Evolutionary conservation across 2,329 filamentous ascomycete species (phyloP).

Genomic region (Aureobasidium namibiae): DNA sequence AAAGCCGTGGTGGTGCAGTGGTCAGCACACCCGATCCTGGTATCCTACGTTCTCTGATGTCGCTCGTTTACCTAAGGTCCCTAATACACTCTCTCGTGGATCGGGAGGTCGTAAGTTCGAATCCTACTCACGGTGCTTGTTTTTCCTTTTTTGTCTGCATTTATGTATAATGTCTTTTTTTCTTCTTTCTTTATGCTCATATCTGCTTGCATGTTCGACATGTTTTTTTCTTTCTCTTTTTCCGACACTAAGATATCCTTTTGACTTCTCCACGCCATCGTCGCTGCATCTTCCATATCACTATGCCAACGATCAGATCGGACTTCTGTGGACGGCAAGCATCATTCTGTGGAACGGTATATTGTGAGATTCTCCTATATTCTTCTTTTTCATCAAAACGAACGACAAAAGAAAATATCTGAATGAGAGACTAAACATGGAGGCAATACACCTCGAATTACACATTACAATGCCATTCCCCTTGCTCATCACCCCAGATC

Average conservation of each 20-base stretch:
- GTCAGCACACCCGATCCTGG: not conserved
- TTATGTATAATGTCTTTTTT: not conserved
- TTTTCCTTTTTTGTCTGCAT: not conserved
- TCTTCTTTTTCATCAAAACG: no score
- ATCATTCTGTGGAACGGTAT: no score
- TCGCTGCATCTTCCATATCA: no score
- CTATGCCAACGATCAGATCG: no score
- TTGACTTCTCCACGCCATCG: no score
- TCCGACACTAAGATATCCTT: no score
- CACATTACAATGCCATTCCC: constrained; percentile 1
- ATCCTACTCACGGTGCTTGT: not conserved
- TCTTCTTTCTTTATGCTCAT: not conserved
- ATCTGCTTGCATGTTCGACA: no score
- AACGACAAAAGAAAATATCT: not conserved
- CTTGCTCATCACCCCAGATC: not conserved
- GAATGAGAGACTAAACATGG: not conserved
- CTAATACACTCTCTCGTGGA: not conserved
- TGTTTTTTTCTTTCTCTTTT: no score
- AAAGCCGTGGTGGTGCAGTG: not conserved
- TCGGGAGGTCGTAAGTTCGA: not conserved
- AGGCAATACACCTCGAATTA: not conserved
- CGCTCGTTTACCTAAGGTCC: not conserved
- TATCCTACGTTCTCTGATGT: not conserved
- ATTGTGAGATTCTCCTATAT: no score
- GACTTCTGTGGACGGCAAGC: no score